phyloP scores from a whole-genome alignment of 441 rosid genomes.

The Daphne laureola region DNA sequence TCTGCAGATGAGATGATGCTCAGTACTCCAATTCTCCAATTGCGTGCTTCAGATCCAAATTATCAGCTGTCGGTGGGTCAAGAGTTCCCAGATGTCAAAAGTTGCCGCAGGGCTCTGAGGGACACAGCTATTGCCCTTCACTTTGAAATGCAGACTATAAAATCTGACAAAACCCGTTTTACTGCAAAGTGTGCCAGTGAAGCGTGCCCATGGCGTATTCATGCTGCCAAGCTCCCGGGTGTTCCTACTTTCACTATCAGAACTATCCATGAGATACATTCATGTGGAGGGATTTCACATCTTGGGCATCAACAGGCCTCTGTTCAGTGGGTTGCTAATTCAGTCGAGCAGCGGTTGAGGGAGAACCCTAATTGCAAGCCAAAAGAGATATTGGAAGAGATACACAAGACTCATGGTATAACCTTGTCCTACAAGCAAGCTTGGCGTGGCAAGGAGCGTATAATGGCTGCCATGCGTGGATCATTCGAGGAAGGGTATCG shows the following conservation, averaged over 20 bases:
- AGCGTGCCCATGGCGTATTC: conserved; percentile 95
- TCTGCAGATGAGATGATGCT: conserved; percentile 29
- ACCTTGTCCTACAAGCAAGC: conserved; percentile 95
- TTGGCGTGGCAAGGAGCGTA: conserved; percentile 98
- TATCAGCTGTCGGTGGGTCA: conserved; percentile 77
- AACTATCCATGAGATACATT: conserved; percentile 73
- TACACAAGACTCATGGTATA: conserved; percentile 84
- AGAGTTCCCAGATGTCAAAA: conserved; percentile 91
- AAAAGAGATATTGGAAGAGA: conserved; percentile 92
- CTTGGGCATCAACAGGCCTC: conserved; percentile 98
- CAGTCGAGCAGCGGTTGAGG: conserved; percentile 80
- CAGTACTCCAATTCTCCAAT: conserved; percentile 47
- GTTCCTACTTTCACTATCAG: conserved; percentile 91
- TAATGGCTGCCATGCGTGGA: conserved; percentile 94
- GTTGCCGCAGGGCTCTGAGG: conserved; percentile 88
- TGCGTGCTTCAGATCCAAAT: conserved; percentile 40
- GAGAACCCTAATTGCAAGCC: conserved; percentile 95
- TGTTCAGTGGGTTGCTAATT: conserved; percentile 92
- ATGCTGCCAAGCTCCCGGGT: conserved; percentile 92
- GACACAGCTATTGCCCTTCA: conserved; percentile 94
- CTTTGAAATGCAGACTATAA: conserved; percentile 90
- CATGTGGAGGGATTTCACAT: conserved; percentile 88
- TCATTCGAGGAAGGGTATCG: conserved; percentile 96
- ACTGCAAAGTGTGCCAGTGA: conserved; percentile 93
- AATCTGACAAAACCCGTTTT: conserved; percentile 90